Base-by-base conservation (phyloP, 2,329 filamentous ascomycete genomes). In the Exserohilum turcica region DNA sequence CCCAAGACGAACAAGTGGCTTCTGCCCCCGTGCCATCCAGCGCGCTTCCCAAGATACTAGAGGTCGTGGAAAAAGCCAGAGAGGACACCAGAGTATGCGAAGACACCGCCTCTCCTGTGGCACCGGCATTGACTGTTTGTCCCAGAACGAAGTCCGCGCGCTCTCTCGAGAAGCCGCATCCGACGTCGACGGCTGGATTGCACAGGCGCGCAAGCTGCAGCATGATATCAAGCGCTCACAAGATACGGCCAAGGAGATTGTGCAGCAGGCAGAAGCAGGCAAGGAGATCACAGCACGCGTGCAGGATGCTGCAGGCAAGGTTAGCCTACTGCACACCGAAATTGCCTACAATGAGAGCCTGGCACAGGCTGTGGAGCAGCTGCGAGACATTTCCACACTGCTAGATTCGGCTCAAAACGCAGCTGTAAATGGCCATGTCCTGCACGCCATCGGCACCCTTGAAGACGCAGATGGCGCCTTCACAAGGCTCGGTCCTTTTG, bases 161-260 rank as follows among this genome's bases (percentile, higher is more conserved):
- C 84, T 94, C 57, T 95, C 92, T 74, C 84, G 86, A 68, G 86
- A 91, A 61, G 89, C 86, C 15, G 89, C 87, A 51, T 84, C 87
- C 33, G 89, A 95, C 66, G 88, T 96, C 44, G 89, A 91, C 68
- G 84, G 87, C 45, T 97, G 93, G 93, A 90, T 95, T 51, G 78
- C 82, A 45, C 91, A 94, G 73, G 91, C 92, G 42, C 91, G 91
- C 74, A 85, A 87, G 46, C 83, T 97, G 6, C 91, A 96, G 72
- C 84, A 87, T 57, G 93, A 97, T 69, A 93, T 97, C 60, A 85
- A 90, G 65, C 84, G 85, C 40, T 93, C 91, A 19, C 88, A 91
- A 66, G 82, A 84, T 13, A 86, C 92, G 31, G 92, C 93, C 18
- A 87, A 87, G 66, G 86, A 92, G 52, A 95, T 97, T 53, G 84